A percentile compares a stretch with the other conserved stretches of the same genome.
These are phyloP conservation scores for Aspergillus kassunensis DNA, from an alignment of 495 filamentous ascomycete genomes.

Conservation along the genomic window DNA sequence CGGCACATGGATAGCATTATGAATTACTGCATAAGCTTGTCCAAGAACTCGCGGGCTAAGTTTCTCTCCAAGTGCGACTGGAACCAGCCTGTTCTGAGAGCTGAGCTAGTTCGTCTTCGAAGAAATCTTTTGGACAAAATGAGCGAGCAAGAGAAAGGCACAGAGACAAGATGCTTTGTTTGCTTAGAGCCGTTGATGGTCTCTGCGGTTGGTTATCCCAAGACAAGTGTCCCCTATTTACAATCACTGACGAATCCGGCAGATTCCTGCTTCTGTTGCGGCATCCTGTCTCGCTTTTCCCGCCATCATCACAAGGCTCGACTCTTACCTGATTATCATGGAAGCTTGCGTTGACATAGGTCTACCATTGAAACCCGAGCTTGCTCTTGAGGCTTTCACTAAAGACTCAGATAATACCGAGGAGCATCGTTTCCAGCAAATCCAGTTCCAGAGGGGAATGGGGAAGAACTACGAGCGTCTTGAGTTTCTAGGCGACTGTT, in stretches of 20 bases:
- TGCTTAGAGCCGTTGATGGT: slow-evolving; percentile 64
- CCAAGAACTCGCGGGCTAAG: slow-evolving; percentile 45
- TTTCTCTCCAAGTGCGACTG: slow-evolving; percentile 44
- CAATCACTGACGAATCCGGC: slow-evolving; percentile 18
- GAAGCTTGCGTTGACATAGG: slow-evolving; percentile 63
- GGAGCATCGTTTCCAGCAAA: slow-evolving; percentile 64
- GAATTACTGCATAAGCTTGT: slow-evolving; percentile 60
- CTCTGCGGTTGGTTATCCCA: slow-evolving; percentile 59
- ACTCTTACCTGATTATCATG: slow-evolving; percentile 74
- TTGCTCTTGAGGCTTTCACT: slow-evolving; percentile 86
- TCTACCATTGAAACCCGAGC: slow-evolving; percentile 56
- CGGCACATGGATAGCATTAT: slow-evolving; percentile 58
- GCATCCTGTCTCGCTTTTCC: slow-evolving; percentile 71
- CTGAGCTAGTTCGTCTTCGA: slow-evolving; percentile 66
- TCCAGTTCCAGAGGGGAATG: slow-evolving; percentile 85
- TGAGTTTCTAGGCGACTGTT: slow-evolving; percentile 90
- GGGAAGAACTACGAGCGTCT: slow-evolving; percentile 94
- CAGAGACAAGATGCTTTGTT: slow-evolving; percentile 37
- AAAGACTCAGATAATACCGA: slow-evolving; percentile 92
- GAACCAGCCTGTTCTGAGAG: slow-evolving; percentile 75
- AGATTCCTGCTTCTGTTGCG: slow-evolving; percentile 64
- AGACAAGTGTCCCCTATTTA: neutral
- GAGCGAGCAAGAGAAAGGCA: slow-evolving; percentile 46
- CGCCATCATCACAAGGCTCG: slow-evolving; percentile 76
- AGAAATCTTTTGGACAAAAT: slow-evolving; percentile 74